Evolutionary conservation across 345 rosid species (phyloP).

Genomic region (Pugionium cornutum): DNA sequence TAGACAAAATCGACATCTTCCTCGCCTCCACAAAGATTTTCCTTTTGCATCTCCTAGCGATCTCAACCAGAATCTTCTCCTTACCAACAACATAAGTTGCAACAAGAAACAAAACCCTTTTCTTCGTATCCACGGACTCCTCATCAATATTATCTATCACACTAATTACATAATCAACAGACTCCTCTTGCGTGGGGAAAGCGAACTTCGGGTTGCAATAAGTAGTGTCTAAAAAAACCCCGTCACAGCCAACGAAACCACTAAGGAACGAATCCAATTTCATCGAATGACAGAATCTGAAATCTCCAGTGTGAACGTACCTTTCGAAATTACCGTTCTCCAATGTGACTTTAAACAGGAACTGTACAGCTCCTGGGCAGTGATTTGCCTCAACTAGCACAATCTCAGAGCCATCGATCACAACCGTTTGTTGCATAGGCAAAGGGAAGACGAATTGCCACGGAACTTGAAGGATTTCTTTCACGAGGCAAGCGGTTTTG

Average conservation of each 20-base stretch:
- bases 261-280: slow-evolving; percentile 46
- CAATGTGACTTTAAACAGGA: slow-evolving; percentile 59
- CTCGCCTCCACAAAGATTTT: slow-evolving; percentile 67
- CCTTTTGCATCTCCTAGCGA: slow-evolving; percentile 56
- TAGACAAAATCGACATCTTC: slow-evolving; percentile 63
- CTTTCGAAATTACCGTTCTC: slow-evolving; percentile 41
- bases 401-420: slow-evolving; percentile 69
- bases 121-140: slow-evolving; percentile 33
- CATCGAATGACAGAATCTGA: slow-evolving; percentile 63
- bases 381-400: slow-evolving; percentile 75
- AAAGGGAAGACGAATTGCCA: slow-evolving; percentile 54
- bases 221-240: slow-evolving; percentile 77
- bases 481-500: slow-evolving; percentile 62
- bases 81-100: slow-evolving; percentile 91
- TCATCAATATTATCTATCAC: slow-evolving; percentile 57
- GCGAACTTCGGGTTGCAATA: slow-evolving; percentile 80
- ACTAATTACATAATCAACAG: slow-evolving; percentile 61
- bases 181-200: slow-evolving; percentile 75
- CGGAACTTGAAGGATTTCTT: slow-evolving; percentile 53
- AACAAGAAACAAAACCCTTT: slow-evolving; percentile 73
- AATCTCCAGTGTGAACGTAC: slow-evolving; percentile 90
- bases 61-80: slow-evolving; percentile 77
- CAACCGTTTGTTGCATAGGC: slow-evolving; percentile 43
- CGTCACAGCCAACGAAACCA: slow-evolving; percentile 67
- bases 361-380: slow-evolving; percentile 90